These are phyloP conservation scores for Globisporangium nunn DNA, from an alignment of 352 stramenopile genomes.

Conservation along the genomic window DNA sequence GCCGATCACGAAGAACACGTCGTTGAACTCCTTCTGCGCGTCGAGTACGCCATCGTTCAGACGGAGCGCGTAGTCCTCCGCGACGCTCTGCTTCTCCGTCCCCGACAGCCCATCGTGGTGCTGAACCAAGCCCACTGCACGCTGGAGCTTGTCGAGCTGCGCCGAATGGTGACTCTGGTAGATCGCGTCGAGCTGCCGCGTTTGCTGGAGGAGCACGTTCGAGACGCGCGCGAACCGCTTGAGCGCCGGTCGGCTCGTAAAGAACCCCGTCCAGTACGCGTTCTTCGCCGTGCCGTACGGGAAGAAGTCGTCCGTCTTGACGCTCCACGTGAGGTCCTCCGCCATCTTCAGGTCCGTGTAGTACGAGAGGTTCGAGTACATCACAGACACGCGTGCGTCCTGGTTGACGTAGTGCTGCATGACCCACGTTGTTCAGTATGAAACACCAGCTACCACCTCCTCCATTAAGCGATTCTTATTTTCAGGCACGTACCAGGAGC, in stretches of 20 bases:
- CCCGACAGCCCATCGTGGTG: slow-evolving; percentile 96
- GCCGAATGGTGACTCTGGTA: slow-evolving; percentile 57
- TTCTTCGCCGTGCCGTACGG: slow-evolving; percentile 91
- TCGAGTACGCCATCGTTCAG: slow-evolving; percentile 81
- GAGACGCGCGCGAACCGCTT: slow-evolving; percentile 90
- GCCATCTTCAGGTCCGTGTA: slow-evolving; percentile 93
- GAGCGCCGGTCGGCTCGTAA: slow-evolving; percentile 89
- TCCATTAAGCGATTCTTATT: not conserved
- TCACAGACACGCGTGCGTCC: slow-evolving; percentile 88
- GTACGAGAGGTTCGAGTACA: slow-evolving; percentile 95
- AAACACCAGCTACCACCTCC: not conserved
- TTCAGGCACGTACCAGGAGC: slow-evolving; percentile 57
- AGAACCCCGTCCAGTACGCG: slow-evolving; percentile 96
- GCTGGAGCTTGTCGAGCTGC: slow-evolving; percentile 64
- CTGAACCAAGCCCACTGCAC: slow-evolving; percentile 89
- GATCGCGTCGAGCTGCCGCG: slow-evolving; percentile 87
- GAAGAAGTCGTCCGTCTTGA: slow-evolving; percentile 97
- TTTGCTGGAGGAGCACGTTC: slow-evolving; percentile 85
- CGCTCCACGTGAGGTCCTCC: slow-evolving; percentile 67
- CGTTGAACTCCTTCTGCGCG: slow-evolving; percentile 58
- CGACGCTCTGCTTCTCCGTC: slow-evolving; percentile 94
- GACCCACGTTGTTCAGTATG: not conserved
- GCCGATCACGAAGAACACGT: slow-evolving; percentile 68
- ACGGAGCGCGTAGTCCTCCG: slow-evolving; percentile 92
- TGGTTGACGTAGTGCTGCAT: slow-evolving; percentile 86